Conservation (phyloP, 495 filamentous ascomycete species). For the Polyplosphaeria fusca region DNA sequence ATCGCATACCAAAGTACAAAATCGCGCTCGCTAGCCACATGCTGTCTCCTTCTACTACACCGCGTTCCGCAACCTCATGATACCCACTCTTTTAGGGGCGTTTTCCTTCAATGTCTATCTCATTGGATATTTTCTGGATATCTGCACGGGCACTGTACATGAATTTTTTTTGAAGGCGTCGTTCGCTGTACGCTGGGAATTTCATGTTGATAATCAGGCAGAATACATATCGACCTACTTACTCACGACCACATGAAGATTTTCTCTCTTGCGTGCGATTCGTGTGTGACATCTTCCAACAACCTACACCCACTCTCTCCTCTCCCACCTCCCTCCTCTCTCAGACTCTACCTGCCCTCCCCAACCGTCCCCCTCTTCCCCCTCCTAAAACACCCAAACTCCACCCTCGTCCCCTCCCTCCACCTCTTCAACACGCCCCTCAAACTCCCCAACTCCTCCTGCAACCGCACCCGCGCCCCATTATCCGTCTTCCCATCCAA, state of each 20-base stretch:
- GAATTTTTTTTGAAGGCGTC: too few relatives aligned
- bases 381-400: constrained; percentile 57
- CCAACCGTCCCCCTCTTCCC: constrained; percentile 31
- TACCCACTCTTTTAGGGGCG: constrained; percentile 6
- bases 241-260: too few relatives aligned
- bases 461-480: constrained; percentile 71
- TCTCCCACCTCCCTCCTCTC: too few relatives aligned
- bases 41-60: constrained; percentile 5
- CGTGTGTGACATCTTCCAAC: too few relatives aligned
- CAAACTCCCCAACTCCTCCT: constrained; percentile 87
- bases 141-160: too few relatives aligned
- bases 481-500: constrained; percentile 83
- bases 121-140: too few relatives aligned
- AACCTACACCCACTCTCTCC: too few relatives aligned
- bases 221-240: too few relatives aligned
- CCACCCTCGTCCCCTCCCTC: constrained; percentile 74
- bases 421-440: constrained; percentile 75
- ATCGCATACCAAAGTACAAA: constrained; percentile 25
- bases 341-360: constrained; percentile 1
- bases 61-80: not conserved
- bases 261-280: too few relatives aligned
- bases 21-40: constrained; percentile 21
- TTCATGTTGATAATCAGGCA: too few relatives aligned
- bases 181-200: too few relatives aligned
- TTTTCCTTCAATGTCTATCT: too few relatives aligned